Evolutionary conservation across 2,329 filamentous ascomycete genomes (phyloP), one percentile per base, ranked within the genome.

Genomic region (Hypoxylon sp.): DNA sequence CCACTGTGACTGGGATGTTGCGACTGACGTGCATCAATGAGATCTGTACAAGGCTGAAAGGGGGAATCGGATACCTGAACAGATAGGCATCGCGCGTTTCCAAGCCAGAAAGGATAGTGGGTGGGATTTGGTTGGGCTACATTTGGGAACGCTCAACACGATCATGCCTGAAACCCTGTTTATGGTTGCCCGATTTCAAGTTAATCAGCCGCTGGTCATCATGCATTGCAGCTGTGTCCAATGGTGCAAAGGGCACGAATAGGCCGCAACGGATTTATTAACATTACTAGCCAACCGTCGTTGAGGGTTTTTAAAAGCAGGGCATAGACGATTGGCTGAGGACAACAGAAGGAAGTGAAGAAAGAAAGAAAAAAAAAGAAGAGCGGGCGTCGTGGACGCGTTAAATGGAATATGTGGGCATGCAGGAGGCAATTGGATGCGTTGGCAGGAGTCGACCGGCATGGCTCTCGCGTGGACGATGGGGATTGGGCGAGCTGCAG

Each of bases 31-130:
- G 77, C 77, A 78, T 70, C 69, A 48, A 70, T 55, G 66, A 68
- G 73, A 74, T 72, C 73, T 73, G 73, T 75, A 73, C 76, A 77
- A 77, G 76, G 76, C 76, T 78, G 76, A 76, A 77, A 75, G 68
- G 61, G 72, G 73, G 68, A 71, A 75, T 69, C 56, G 64, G 64
- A 69, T 57, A 72, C 70, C 68, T 64, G 65, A 68, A 70, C 56
- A 56, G 66, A 72, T 66, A 57, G 64, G 58, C 55, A 65, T 70
- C 69, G 69, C 69, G 61, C 69, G 69, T 69, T 68, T 62, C 57
- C 61, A 66, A 62, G 58, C 66, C 55, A 30, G 54, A 63, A 71
- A 67, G 54, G 61, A 70, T 62, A 37, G 55, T 59, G 67, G 64
- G 61, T 68, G 63, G 66, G 64, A 70, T 63, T 61, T 69, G 61